A percentile compares a stretch with the other conserved stretches of the same genome.
Evolutionary conservation across 768 basidiomycete genomes (phyloP).

Genomic region (Collybiopsis luxurians): DNA sequence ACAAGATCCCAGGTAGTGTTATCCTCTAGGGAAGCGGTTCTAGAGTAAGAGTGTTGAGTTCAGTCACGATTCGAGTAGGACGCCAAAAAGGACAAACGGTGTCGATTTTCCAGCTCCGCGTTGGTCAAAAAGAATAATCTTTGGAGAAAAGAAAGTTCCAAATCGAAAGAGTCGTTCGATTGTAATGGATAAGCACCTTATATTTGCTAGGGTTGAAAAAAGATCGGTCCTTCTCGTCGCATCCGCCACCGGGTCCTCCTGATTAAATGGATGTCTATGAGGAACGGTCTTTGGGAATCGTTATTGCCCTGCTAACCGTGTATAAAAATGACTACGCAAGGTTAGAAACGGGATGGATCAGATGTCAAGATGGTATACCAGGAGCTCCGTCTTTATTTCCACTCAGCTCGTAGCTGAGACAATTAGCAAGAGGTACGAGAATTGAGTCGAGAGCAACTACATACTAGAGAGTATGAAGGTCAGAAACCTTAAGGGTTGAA

Average conservation of each 20-base stretch:
- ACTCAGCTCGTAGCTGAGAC: constrained; percentile 70
- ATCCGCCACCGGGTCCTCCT: constrained; percentile 85
- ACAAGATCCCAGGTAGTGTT: constrained; percentile 97
- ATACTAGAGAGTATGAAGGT: constrained; percentile 76
- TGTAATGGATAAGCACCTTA: constrained; percentile 44
- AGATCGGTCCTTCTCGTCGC: constrained; percentile 59
- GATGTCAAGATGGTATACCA: constrained; percentile 37
- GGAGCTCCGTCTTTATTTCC: constrained; percentile 77
- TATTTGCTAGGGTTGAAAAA: constrained; percentile 88
- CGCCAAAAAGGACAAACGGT: constrained; percentile 49
- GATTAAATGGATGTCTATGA: neutral
- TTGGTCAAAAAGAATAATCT: constrained; percentile 91
- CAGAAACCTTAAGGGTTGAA: constrained; percentile 68
- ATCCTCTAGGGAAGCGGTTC: constrained; percentile 71
- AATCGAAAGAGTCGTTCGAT: neutral
- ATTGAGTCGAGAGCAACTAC: constrained; percentile 6
- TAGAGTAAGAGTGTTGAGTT: constrained; percentile 23
- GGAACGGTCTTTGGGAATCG: neutral
- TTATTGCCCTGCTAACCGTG: constrained; percentile 48
- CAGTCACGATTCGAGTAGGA: neutral
- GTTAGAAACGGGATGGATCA: neutral
- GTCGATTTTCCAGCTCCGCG: constrained; percentile 85
- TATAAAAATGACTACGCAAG: constrained; percentile 64
- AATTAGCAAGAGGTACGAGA: constrained; percentile 1
- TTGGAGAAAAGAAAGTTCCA: neutral